A percentile compares a stretch with the other conserved stretches of the same genome.
Conservation (phyloP, 495 filamentous ascomycete genomes). For the Geopyxis carbonaria region DNA sequence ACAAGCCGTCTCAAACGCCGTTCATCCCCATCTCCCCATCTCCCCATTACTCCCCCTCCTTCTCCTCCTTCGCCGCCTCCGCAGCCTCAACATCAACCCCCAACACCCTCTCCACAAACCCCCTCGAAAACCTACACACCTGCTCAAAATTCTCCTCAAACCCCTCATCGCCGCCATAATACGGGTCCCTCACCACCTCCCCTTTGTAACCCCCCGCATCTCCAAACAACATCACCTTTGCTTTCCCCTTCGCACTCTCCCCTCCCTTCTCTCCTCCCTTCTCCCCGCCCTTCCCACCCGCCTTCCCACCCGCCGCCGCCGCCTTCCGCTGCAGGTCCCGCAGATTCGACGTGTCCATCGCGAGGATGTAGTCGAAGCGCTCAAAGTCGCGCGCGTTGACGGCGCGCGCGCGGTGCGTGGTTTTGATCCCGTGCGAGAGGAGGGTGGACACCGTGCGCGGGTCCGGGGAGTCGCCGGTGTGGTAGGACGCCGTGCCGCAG, state of each 20-base stretch:
- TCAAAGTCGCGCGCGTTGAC: conserved; percentile 55
- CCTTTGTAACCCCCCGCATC: conserved; percentile 51
- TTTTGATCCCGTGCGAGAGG: conserved; percentile 48
- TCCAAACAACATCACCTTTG: conserved; percentile 62
- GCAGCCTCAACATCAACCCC: conserved; percentile 12
- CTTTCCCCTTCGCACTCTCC: conserved; percentile 5
- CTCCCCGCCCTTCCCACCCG: conserved; percentile 13
- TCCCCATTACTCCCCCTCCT: not conserved
- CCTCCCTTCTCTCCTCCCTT: conserved; percentile 21
- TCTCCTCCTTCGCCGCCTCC: not conserved
- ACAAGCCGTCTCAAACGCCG: too few species aligned
- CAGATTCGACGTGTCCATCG: conserved; percentile 81
- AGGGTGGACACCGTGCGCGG: conserved; percentile 66
- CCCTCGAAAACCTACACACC: conserved; percentile 57
- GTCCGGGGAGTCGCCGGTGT: conserved; percentile 55
- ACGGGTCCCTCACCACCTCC: conserved; percentile 72
- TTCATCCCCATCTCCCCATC: not conserved
- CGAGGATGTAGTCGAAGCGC: conserved; percentile 79
- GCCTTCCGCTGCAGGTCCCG: conserved; percentile 46
- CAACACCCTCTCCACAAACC: conserved; percentile 39
- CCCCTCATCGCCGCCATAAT: conserved; percentile 68
- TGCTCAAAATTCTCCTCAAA: conserved; percentile 82
- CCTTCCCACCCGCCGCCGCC: conserved; percentile 35
- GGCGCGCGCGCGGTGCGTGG: conserved; percentile 58
- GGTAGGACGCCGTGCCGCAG: conserved; percentile 77